Conservation (phyloP, 768 basidiomycete species). For the Favolaschia claudopus region DNA sequence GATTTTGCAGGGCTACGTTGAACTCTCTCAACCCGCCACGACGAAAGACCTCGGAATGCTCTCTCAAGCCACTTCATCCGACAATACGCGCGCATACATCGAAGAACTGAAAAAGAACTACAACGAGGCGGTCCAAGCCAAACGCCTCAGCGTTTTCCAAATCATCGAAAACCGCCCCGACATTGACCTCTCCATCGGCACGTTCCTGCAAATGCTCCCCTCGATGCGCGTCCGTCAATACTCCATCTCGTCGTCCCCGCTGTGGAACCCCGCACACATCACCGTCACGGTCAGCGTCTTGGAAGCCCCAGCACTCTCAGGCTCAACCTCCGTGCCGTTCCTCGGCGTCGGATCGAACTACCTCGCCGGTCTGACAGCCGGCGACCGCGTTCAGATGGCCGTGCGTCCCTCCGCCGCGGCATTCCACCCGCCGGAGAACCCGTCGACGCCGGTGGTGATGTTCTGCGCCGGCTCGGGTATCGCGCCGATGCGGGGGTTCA, state of each 20-base stretch:
- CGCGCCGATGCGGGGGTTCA: constrained; percentile 59
- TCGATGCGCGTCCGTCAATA: constrained; percentile 59
- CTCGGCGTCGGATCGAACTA: constrained; percentile 57
- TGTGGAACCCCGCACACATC: constrained; percentile 49
- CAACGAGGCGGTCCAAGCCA: constrained; percentile 40
- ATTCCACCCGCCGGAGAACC: constrained; percentile 53
- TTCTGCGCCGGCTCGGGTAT: constrained; percentile 57
- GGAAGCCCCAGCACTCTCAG: constrained; percentile 39
- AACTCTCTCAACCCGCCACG: constrained; percentile 56
- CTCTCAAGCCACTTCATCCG: constrained; percentile 31
- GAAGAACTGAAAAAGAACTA: constrained; percentile 40
- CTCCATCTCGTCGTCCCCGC: constrained; percentile 58
- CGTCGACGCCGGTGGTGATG: constrained; percentile 49
- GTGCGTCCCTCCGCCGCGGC: constrained; percentile 46
- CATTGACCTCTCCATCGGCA: constrained; percentile 44
- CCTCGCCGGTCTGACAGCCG: constrained; percentile 47
- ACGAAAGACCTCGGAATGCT: constrained; percentile 47
- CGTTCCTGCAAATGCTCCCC: constrained; percentile 51
- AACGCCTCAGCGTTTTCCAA: constrained; percentile 49
- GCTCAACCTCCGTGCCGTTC: too few species aligned
- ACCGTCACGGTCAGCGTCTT: constrained; percentile 56
- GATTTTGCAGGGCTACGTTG: constrained; percentile 53
- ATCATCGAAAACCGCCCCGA: constrained; percentile 47
- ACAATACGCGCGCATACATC: constrained; percentile 36
- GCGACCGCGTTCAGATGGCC: constrained; percentile 51